Evolutionary conservation across 2,329 filamentous ascomycete species (phyloP).

Genomic region (Calonectria hawksworthii): DNA sequence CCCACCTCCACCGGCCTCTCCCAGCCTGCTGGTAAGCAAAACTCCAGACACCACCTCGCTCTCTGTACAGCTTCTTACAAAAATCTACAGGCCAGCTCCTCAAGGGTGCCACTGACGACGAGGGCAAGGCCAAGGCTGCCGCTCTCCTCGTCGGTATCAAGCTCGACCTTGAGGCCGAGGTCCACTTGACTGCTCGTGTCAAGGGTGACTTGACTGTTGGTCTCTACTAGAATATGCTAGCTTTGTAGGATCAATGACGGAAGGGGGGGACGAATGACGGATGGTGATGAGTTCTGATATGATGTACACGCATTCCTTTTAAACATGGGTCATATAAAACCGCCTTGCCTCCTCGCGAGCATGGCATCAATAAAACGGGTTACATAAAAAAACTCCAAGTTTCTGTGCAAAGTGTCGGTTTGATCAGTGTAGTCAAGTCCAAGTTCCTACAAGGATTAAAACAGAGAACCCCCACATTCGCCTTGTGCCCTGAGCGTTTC

Average conservation of each 20-base stretch:
- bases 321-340: background rate
- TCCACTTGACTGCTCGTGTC: slow-evolving; percentile 71
- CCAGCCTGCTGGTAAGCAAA: slow-evolving; percentile 45
- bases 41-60: slow-evolving; percentile 17
- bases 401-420: background rate
- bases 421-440: background rate
- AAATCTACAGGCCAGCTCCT: slow-evolving; percentile 62
- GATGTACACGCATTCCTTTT: slow-evolving; percentile 6
- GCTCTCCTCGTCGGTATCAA: slow-evolving; percentile 73
- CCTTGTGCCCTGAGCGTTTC: background rate
- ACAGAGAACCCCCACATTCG: background rate
- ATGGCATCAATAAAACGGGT: background rate
- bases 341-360: background rate
- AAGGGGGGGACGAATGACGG: background rate
- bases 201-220: slow-evolving; percentile 71
- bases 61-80: slow-evolving; percentile 14
- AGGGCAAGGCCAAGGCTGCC: slow-evolving; percentile 70
- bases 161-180: slow-evolving; percentile 73
- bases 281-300: slow-evolving; percentile 1
- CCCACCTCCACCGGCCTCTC: slow-evolving; percentile 53
- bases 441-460: background rate
- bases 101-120: slow-evolving; percentile 68
- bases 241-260: background rate
- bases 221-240: slow-evolving; percentile 37
- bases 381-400: background rate